Percentiles rank a stretch among this genome's conserved stretches.
These are phyloP conservation scores for Penicillium sclerotiorum DNA, from an alignment of 2,329 filamentous ascomycete genomes.

Conservation along the genomic window DNA sequence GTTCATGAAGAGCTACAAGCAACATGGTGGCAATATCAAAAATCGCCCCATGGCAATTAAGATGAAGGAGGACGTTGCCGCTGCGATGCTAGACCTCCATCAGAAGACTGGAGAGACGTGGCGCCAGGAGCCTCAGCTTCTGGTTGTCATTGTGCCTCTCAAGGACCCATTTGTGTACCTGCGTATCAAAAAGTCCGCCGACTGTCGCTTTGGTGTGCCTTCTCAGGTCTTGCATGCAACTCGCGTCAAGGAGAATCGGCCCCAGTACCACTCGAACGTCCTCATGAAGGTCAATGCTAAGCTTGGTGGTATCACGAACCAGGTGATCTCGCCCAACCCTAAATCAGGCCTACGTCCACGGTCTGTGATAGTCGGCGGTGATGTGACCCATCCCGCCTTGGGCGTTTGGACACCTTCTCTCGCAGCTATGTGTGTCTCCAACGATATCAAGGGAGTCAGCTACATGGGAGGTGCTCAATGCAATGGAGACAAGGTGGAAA, in stretches of 20 bases:
- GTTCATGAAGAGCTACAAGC: constrained; percentile 63
- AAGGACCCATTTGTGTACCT: constrained; percentile 75
- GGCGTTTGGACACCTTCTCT: constrained; percentile 71
- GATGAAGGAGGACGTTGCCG: constrained; percentile 49
- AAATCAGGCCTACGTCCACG: constrained; percentile 37
- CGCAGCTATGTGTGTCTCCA: constrained; percentile 82
- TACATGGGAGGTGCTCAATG: constrained; percentile 80
- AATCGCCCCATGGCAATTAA: constrained; percentile 50
- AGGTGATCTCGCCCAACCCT: constrained; percentile 49
- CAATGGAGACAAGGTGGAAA: constrained; percentile 80
- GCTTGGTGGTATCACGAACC: constrained; percentile 77
- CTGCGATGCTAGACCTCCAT: constrained; percentile 60
- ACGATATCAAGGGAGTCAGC: constrained; percentile 69
- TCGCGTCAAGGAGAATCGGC: constrained; percentile 69
- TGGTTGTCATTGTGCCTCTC: constrained; percentile 76
- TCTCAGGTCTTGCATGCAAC: constrained; percentile 77
- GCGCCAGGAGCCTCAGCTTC: constrained; percentile 62
- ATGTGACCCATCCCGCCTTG: constrained; percentile 82
- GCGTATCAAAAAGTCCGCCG: constrained; percentile 84
- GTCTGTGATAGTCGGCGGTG: constrained; percentile 86
- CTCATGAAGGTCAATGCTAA: constrained; percentile 97
- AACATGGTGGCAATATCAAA: constrained; percentile 62
- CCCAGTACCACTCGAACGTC: constrained; percentile 91
- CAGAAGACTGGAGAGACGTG: constrained; percentile 53
- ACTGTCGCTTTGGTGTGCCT: constrained; percentile 80